phyloP scores from a whole-genome alignment of 2,329 filamentous ascomycete species.

The Ilyonectria sp. region DNA sequence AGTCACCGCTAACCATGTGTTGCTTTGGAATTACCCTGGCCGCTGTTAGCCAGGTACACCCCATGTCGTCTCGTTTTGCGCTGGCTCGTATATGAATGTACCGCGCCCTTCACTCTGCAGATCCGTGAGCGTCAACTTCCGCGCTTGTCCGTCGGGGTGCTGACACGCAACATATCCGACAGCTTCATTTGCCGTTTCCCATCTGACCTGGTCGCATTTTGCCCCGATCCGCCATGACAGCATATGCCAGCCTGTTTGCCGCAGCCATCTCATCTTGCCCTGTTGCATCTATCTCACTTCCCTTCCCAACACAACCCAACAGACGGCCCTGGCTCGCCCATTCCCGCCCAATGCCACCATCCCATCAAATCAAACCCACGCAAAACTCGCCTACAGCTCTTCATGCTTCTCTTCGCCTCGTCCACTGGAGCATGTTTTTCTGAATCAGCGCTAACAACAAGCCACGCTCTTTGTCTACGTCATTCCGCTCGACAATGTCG shows the following conservation, averaged over 20 bases:
- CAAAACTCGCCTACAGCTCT: neutral
- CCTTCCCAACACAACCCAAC: too few species aligned
- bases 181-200: too few species aligned
- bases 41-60: too few species aligned
- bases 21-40: too few species aligned
- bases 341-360: slow-evolving; percentile 11
- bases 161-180: too few species aligned
- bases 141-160: too few species aligned
- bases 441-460: slow-evolving; percentile 40
- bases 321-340: neutral
- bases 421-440: neutral
- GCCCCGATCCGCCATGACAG: neutral
- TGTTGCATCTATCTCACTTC: slow-evolving; percentile 7
- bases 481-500: slow-evolving; percentile 15
- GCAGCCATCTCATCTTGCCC: neutral
- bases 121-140: too few species aligned
- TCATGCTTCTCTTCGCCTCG: neutral
- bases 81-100: too few species aligned
- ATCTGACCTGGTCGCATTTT: too few species aligned
- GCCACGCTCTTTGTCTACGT: slow-evolving; percentile 21
- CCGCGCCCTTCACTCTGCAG: too few species aligned
- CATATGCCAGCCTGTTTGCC: slow-evolving; percentile 11
- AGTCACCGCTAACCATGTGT: too few species aligned
- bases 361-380: neutral
- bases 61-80: too few species aligned